Evolutionary conservation across 306 rosid species (phyloP).

Genomic region (Castanospermum australe): DNA sequence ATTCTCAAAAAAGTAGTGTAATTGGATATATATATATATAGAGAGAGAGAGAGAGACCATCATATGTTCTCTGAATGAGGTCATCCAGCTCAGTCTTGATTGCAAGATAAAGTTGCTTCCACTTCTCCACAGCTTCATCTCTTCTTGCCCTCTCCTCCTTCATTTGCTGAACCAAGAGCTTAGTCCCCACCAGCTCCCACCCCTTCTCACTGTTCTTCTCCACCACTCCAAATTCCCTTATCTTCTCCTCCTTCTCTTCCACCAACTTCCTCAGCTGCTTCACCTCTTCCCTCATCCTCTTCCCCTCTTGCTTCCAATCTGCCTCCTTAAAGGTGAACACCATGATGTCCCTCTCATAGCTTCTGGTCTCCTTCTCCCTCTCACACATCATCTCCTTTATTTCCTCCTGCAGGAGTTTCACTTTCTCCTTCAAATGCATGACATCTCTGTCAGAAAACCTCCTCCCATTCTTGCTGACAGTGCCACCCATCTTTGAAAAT

Average conservation of each 20-base stretch:
- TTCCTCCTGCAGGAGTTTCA: conserved; percentile 60
- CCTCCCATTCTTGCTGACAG: conserved; percentile 42
- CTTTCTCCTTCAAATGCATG: conserved; percentile 53
- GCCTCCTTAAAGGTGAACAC: conserved; percentile 70
- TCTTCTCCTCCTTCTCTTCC: conserved; percentile 62
- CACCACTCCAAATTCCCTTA: conserved; percentile 30
- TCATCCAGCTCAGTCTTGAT: conserved; percentile 90
- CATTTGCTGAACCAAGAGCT: conserved; percentile 62
- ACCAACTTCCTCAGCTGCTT: conserved; percentile 58
- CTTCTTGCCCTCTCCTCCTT: conserved; percentile 73
- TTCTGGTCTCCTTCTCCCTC: conserved; percentile 57
- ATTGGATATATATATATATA: neutral
- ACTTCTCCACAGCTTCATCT: conserved; percentile 86
- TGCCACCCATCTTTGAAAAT: conserved; percentile 59
- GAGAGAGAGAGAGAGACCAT: conserved; percentile 32
- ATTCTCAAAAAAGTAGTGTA: neutral
- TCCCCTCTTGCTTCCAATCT: conserved; percentile 88
- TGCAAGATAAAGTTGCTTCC: conserved; percentile 94
- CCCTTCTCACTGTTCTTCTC: conserved; percentile 39
- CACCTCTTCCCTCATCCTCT: conserved; percentile 69
- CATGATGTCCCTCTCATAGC: conserved; percentile 76
- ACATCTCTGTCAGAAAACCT: conserved; percentile 33
- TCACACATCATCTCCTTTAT: conserved; percentile 55
- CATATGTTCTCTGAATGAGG: conserved; percentile 82
- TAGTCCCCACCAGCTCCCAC: conserved; percentile 51